Conservation (phyloP, 192 early-diverging fungal genomes). For the Gryganskiella cystojenkinii region DNA sequence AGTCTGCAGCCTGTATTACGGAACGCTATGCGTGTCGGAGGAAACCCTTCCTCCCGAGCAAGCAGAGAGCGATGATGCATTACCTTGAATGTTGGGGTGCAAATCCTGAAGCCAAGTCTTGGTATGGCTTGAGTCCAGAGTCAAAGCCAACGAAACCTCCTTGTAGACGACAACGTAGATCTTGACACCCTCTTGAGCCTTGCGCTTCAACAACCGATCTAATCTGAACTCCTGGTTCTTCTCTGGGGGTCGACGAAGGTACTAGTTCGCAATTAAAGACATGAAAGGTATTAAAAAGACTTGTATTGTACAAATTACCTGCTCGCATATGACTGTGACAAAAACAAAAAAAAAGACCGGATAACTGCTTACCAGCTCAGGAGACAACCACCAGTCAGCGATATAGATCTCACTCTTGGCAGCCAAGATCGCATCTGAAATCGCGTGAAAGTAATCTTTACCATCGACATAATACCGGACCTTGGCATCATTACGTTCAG, state of each 20-base stretch:
- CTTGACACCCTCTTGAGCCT: slow-evolving; percentile 84
- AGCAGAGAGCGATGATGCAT: neutral
- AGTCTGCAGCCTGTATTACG: neutral
- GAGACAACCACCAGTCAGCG: slow-evolving; percentile 90
- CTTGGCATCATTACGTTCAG: slow-evolving; percentile 70
- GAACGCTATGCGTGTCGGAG: neutral
- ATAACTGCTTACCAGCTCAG: slow-evolving; percentile 65
- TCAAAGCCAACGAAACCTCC: slow-evolving; percentile 78
- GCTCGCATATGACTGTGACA: neutral
- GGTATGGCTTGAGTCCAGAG: slow-evolving; percentile 78
- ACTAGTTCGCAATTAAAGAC: slow-evolving; percentile 34
- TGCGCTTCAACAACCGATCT: slow-evolving; percentile 79
- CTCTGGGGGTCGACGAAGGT: slow-evolving; percentile 75
- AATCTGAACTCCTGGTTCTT: slow-evolving; percentile 80
- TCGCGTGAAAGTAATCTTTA: slow-evolving; percentile 77
- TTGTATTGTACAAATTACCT: too few relatives aligned
- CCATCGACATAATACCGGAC: slow-evolving; percentile 82
- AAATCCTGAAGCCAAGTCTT: slow-evolving; percentile 74
- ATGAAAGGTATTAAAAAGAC: too few relatives aligned
- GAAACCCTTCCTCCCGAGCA: neutral
- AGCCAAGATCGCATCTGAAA: slow-evolving; percentile 76
- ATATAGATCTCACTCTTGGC: slow-evolving; percentile 77
- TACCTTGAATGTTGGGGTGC: slow-evolving; percentile 79
- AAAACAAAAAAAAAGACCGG: neutral
- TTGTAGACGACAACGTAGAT: slow-evolving; percentile 90